Evolutionary conservation across 768 basidiomycete genomes (phyloP).

Genomic region (Rubroboletus satanas): DNA sequence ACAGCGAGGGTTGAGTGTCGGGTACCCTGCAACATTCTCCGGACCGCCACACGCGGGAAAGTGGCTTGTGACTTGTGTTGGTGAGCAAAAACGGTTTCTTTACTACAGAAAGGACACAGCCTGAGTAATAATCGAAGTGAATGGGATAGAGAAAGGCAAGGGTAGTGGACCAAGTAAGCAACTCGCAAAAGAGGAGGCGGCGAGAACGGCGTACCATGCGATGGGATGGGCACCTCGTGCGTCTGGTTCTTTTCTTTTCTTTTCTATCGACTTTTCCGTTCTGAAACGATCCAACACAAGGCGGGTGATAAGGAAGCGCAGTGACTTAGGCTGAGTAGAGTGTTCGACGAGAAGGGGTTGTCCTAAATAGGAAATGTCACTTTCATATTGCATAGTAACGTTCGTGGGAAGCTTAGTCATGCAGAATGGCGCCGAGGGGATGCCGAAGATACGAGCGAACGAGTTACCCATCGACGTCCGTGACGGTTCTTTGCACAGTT

Average conservation of each 20-base stretch:
- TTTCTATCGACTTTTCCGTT: neutral
- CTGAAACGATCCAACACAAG: slow-evolving; percentile 5
- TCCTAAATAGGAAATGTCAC: slow-evolving; percentile 20
- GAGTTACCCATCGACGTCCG: slow-evolving; percentile 13
- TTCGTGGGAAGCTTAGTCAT: slow-evolving; percentile 29
- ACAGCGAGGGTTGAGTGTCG: slow-evolving; percentile 59
- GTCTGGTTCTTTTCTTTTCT: slow-evolving; percentile 6
- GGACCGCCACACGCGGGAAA: slow-evolving; percentile 67
- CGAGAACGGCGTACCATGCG: slow-evolving; percentile 62
- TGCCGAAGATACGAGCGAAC: slow-evolving; percentile 27
- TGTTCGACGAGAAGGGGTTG: slow-evolving; percentile 1
- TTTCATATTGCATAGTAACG: neutral
- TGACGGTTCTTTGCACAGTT: slow-evolving; percentile 18
- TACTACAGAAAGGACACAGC: neutral
- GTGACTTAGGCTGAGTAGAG: neutral
- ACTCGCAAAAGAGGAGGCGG: slow-evolving; percentile 74
- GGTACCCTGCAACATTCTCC: slow-evolving; percentile 55
- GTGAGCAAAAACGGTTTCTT: slow-evolving; percentile 40
- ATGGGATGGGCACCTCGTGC: slow-evolving; percentile 68
- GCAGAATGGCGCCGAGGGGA: slow-evolving; percentile 15
- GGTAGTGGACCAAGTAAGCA: slow-evolving; percentile 71
- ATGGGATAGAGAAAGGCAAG: slow-evolving; percentile 63
- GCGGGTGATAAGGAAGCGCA: slow-evolving; percentile 14
- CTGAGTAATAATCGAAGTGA: slow-evolving; percentile 41
- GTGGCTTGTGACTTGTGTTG: slow-evolving; percentile 66